Conservation (phyloP, 2,329 filamentous ascomycete species). For the Stachybotrys elegans region DNA sequence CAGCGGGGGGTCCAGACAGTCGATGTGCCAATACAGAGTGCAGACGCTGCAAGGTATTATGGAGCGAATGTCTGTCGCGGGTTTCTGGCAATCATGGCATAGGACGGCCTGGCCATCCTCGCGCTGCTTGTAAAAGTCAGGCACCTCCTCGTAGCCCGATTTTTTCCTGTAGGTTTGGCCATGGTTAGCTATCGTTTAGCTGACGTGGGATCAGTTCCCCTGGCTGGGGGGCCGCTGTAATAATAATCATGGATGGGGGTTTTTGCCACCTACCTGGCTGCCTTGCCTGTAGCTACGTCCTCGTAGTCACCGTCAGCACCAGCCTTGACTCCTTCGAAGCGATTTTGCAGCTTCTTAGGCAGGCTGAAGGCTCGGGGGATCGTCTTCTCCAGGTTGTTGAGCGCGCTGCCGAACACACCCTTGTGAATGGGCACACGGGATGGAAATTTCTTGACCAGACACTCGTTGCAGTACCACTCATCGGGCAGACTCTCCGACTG, state of each 20-base stretch:
- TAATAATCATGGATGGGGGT: neutral
- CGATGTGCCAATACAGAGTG: slow-evolving; percentile 79
- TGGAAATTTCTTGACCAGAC: slow-evolving; percentile 47
- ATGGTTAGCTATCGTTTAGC: slow-evolving; percentile 23
- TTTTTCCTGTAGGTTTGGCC: slow-evolving; percentile 38
- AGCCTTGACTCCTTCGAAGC: slow-evolving; percentile 75
- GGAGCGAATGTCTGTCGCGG: slow-evolving; percentile 54
- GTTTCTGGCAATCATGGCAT: slow-evolving; percentile 70
- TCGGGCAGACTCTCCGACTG: slow-evolving; percentile 62
- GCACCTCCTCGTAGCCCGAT: slow-evolving; percentile 53
- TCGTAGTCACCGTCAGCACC: slow-evolving; percentile 77
- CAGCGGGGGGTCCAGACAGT: slow-evolving; percentile 82
- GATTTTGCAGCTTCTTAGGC: slow-evolving; percentile 64
- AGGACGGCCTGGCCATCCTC: slow-evolving; percentile 75
- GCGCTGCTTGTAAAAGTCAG: slow-evolving; percentile 63
- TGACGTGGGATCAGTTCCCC: slow-evolving; percentile 5
- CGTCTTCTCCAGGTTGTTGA: slow-evolving; percentile 60
- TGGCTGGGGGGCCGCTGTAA: neutral
- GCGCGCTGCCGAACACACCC: slow-evolving; percentile 57
- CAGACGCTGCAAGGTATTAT: slow-evolving; percentile 88
- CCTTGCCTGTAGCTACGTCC: slow-evolving; percentile 57
- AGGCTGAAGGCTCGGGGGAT: slow-evolving; percentile 71
- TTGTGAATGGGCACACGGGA: slow-evolving; percentile 39
- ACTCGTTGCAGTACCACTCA: slow-evolving; percentile 82
- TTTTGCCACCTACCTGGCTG: slow-evolving; percentile 51